phyloP scores from a whole-genome alignment of 768 basidiomycete genomes.

The Rhodotorula taiwanensis region DNA sequence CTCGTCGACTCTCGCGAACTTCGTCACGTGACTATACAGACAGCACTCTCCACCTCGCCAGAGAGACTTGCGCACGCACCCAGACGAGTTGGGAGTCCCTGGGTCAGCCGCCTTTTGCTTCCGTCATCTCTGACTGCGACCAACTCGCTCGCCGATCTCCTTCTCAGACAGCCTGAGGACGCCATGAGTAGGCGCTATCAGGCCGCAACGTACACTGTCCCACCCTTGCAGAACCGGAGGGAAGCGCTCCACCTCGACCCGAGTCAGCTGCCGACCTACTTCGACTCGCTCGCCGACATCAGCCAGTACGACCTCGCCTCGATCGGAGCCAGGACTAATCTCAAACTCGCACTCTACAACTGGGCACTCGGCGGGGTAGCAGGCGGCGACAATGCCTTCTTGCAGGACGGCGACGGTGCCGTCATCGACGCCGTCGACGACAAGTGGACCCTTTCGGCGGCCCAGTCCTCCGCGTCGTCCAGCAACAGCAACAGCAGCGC shows the following conservation, averaged over 20 bases:
- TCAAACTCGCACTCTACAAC: slow-evolving; percentile 10
- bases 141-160: no score
- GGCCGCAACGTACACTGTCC: no score
- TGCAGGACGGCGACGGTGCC: neutral
- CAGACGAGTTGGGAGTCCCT: no score
- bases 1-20: no score
- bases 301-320: neutral
- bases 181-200: no score
- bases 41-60: no score
- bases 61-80: no score
- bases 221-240: neutral
- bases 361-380: slow-evolving; percentile 8
- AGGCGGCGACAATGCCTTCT: neutral
- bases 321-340: neutral
- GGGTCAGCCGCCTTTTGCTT: no score
- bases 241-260: neutral
- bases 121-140: no score
- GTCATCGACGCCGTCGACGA: neutral
- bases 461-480: neutral
- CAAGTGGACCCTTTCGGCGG: slow-evolving; percentile 12
- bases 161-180: no score
- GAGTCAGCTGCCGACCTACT: neutral
- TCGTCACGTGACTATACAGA: no score
- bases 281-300: slow-evolving; percentile 4
- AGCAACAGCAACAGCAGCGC: neutral